Percentiles rank a stretch among this genome's conserved stretches.
phyloP scores from a whole-genome alignment of 2,329 filamentous ascomycete genomes.

The Monilinia fructicola region DNA sequence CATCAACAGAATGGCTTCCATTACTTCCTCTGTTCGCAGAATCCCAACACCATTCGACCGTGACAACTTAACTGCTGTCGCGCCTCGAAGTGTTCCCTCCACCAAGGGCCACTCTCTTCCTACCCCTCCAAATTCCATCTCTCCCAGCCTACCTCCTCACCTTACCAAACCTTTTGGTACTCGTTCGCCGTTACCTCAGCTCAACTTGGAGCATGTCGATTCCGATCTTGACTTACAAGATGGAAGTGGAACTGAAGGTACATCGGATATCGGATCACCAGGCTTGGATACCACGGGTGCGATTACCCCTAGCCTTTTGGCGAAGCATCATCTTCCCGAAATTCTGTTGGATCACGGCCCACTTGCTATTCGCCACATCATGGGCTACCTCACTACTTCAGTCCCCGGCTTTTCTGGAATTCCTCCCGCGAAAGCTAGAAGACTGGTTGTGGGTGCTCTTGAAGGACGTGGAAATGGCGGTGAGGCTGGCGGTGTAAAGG shows the following conservation, averaged over 20 bases:
- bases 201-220: constrained; percentile 64
- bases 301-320: constrained; percentile 82
- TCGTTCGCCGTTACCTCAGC: constrained; percentile 41
- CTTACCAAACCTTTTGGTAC: constrained; percentile 65
- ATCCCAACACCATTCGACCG: constrained; percentile 59
- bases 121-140: constrained; percentile 94
- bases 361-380: constrained; percentile 90
- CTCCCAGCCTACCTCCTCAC: constrained; percentile 79
- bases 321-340: constrained; percentile 84
- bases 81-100: constrained; percentile 60
- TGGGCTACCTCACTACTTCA: constrained; percentile 88
- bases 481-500: constrained; percentile 60
- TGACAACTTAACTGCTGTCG: constrained; percentile 74
- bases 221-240: constrained; percentile 84
- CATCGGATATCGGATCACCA: constrained; percentile 37
- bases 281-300: constrained; percentile 69
- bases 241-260: constrained; percentile 40
- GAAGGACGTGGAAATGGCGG: constrained; percentile 68
- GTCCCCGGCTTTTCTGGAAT: constrained; percentile 91
- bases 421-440: constrained; percentile 82
- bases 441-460: constrained; percentile 87
- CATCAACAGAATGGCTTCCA: constrained; percentile 57
- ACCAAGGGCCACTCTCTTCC: constrained; percentile 64
- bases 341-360: constrained; percentile 89
- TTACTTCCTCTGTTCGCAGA: constrained; percentile 64